Evolutionary conservation across 192 early-diverging fungal genomes (phyloP), one percentile per base, ranked within the genome.

Genomic region (Martensiomyces pterosporus): DNA sequence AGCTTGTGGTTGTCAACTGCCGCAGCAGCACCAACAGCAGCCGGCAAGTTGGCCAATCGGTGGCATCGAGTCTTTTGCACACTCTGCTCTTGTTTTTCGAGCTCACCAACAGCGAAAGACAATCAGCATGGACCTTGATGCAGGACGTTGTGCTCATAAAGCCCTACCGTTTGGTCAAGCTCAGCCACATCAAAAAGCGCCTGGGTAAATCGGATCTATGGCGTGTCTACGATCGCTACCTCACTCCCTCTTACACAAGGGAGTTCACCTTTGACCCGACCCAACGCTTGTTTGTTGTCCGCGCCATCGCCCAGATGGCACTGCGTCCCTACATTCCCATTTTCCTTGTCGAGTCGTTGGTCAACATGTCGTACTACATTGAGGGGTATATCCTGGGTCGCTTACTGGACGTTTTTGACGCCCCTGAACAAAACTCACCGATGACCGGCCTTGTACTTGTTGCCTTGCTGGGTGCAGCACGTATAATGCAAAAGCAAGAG

Each of bases 261-360:
- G 49, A 60, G 24, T 52, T 60, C 38, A 25, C 7, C 16, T 52
- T 39, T 38, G 49, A 51, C 16, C 37, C 49, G 32, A 10, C 17
- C 25, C 22, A 60, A 37, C 24, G 37, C 15, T 18, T 60, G 32
- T 52, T 60, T 41, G 57, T 60, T 8, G 37, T 50, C 15, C 48
- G 48, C 1, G 57, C 43, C 3, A 51, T 60, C 24, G 38, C 35
- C 6, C 43, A 43, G 0, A 60, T 60, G 57, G 49, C 43, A 1
- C 22, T 21, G 0, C 9, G 17, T 1, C 48, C 49, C 15, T 47
- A 41, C 9, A 17, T 47, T 9, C 57, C 48, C 4, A 46, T 46
- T 17, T 40, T 60, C 17, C 13, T 52, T 6, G 43, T 19, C 6
- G 57, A 60, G 26, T 49, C 51, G 43, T 22, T 33, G 13, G 10